Conservation (phyloP, 352 stramenopile genomes). For the Thalassiosira mediterranea region DNA sequence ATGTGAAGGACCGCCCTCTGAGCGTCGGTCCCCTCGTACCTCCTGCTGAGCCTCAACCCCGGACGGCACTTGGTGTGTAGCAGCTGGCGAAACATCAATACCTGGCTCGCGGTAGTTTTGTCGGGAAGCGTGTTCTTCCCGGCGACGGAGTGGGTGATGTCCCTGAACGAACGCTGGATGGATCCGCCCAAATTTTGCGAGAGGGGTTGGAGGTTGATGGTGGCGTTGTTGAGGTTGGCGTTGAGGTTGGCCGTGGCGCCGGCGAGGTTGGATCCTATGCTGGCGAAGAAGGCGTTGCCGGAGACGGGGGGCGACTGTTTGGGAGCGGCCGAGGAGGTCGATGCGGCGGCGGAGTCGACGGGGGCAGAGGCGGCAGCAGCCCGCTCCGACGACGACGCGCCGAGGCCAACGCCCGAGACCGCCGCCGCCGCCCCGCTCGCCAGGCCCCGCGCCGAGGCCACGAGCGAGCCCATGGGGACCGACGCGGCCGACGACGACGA, state of each 20-base stretch:
- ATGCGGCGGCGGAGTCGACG: not conserved
- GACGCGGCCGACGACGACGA: no score
- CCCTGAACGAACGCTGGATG: not conserved
- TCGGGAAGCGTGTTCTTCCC: slow-evolving; percentile 64
- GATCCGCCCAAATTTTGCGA: not conserved
- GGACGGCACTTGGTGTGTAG: slow-evolving; percentile 77
- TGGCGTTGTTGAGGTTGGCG: not conserved
- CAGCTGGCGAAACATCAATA: slow-evolving; percentile 84
- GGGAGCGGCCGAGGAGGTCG: not conserved
- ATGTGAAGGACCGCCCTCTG: slow-evolving; percentile 81
- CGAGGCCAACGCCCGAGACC: no score
- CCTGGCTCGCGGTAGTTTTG: slow-evolving; percentile 77
- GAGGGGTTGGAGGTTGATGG: not conserved
- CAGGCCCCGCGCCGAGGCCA: not conserved
- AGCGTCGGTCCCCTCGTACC: slow-evolving; percentile 70
- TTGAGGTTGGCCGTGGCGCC: not conserved
- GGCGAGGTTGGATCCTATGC: slow-evolving; percentile 10
- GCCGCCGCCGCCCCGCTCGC: no score
- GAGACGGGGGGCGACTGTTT: not conserved
- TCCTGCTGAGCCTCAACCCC: slow-evolving; percentile 67
- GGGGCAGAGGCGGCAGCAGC: no score
- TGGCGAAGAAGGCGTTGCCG: slow-evolving; percentile 11
- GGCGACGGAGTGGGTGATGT: slow-evolving; percentile 9
- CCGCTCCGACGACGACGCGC: not conserved
- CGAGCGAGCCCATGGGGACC: not conserved